Conservation (phyloP, 75 land plant genomes). For the Ceratopteris richardii region DNA sequence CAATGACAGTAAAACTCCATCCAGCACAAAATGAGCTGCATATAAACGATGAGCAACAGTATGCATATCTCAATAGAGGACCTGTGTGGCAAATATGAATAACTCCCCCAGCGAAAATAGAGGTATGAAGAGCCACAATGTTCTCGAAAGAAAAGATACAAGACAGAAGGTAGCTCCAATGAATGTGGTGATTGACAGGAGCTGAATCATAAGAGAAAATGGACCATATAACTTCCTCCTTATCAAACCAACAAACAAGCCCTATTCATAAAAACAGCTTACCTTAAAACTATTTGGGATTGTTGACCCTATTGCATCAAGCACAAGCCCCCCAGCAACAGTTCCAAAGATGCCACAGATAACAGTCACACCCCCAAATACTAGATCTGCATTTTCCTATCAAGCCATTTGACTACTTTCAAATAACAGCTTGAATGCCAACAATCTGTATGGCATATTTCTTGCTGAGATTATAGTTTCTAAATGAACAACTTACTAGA, state of each 20-base stretch:
- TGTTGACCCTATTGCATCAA: conserved; percentile 65
- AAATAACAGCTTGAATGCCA: background rate
- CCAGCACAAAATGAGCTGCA: background rate
- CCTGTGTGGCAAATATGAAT: conserved; percentile 88
- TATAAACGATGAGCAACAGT: background rate
- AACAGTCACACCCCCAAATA: conserved; percentile 88
- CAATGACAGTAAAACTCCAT: background rate
- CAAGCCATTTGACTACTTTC: conserved; percentile 3
- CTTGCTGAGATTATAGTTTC: background rate
- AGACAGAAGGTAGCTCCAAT: conserved; percentile 71
- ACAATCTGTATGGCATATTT: background rate
- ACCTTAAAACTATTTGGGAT: conserved; percentile 87
- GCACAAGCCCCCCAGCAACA: conserved; percentile 64
- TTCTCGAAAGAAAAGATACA: conserved; percentile 54
- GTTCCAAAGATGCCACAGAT: conserved; percentile 86
- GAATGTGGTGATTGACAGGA: conserved; percentile 66
- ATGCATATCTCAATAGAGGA: too few species aligned
- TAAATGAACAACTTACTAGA: conserved; percentile 44
- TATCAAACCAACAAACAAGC: background rate
- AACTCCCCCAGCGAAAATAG: conserved; percentile 79
- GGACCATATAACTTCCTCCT: background rate
- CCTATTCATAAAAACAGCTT: background rate
- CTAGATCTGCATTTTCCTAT: conserved; percentile 78
- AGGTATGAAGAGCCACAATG: conserved; percentile 52
- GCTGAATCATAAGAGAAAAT: conserved; percentile 31